These are phyloP conservation scores for Fusarium proliferatum DNA, from an alignment of 2,329 filamentous ascomycete species.

Conservation along the genomic window DNA sequence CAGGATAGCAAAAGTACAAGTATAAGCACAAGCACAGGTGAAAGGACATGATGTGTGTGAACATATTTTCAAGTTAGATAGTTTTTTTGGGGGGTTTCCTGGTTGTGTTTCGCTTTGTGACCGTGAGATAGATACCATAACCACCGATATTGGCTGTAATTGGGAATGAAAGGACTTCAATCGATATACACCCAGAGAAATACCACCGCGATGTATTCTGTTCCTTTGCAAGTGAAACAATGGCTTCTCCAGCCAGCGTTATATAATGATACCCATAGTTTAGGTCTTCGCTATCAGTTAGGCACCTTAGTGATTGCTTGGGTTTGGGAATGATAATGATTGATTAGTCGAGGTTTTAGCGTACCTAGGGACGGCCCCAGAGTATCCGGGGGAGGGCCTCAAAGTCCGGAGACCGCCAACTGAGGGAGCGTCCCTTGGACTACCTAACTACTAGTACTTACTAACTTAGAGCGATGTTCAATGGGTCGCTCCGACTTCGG, in stretches of 20 bases:
- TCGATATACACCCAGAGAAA: slow-evolving; percentile 14
- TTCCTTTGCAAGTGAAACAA: neutral
- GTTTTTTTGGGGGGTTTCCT: slow-evolving; percentile 2
- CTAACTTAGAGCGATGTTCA: neutral
- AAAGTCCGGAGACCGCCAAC: neutral
- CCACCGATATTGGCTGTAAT: slow-evolving; percentile 34
- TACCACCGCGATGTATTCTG: neutral
- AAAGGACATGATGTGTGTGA: slow-evolving; percentile 10
- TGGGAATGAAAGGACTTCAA: slow-evolving; percentile 19
- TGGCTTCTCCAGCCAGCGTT: neutral
- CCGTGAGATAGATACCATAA: slow-evolving; percentile 44
- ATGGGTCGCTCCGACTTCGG: slow-evolving; percentile 29
- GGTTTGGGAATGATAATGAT: neutral
- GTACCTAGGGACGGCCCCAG: neutral
- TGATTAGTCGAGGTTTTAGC: neutral
- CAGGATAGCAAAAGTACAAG: neutral
- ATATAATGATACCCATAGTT: neutral
- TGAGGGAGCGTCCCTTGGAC: neutral
- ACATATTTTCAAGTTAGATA: slow-evolving; percentile 39
- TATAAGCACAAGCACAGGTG: slow-evolving; percentile 8
- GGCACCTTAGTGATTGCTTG: neutral
- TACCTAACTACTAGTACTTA: neutral
- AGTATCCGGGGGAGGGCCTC: neutral
- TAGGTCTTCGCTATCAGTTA: neutral
- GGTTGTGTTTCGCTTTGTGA: slow-evolving; percentile 39